These are phyloP conservation scores for Trametes cingulata DNA, from an alignment of 768 basidiomycete genomes.

Conservation along the genomic window DNA sequence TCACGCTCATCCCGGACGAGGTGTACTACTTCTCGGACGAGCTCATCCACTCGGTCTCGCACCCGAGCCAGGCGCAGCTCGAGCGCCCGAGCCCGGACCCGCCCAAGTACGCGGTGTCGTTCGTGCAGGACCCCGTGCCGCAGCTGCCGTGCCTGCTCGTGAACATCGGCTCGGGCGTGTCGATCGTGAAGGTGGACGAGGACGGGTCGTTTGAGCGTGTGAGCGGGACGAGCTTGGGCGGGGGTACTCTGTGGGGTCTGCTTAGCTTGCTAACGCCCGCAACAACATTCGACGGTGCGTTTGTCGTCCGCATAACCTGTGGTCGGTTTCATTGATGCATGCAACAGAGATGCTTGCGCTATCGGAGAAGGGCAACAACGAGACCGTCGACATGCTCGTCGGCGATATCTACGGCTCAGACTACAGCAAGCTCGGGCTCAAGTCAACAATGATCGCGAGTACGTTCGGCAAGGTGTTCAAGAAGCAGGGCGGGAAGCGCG, in stretches of 20 bases:
- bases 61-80: constrained; percentile 39
- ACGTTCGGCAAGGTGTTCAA: constrained; percentile 99
- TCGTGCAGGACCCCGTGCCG: constrained; percentile 79
- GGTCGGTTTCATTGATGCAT: constrained; percentile 2
- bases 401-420: constrained; percentile 99
- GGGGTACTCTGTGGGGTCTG: constrained; percentile 96
- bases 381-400: constrained; percentile 95
- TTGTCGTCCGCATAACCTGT: background rate
- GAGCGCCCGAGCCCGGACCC: constrained; percentile 91
- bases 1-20: constrained; percentile 94
- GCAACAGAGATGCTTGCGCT: constrained; percentile 89
- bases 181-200: constrained; percentile 95
- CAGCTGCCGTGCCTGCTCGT: constrained; percentile 95
- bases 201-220: constrained; percentile 96
- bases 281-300: constrained; percentile 91
- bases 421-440: constrained; percentile 91
- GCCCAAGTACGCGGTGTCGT: constrained; percentile 85
- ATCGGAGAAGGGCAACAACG: constrained; percentile 93
- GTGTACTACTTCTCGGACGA: constrained; percentile 99
- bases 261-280: constrained; percentile 94
- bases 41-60: constrained; percentile 72
- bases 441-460: constrained; percentile 97
- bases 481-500: constrained; percentile 79
- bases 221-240: constrained; percentile 94
- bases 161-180: constrained; percentile 98